Evolutionary conservation across 306 rosid species (phyloP).

Genomic region (Cercis canadensis): DNA sequence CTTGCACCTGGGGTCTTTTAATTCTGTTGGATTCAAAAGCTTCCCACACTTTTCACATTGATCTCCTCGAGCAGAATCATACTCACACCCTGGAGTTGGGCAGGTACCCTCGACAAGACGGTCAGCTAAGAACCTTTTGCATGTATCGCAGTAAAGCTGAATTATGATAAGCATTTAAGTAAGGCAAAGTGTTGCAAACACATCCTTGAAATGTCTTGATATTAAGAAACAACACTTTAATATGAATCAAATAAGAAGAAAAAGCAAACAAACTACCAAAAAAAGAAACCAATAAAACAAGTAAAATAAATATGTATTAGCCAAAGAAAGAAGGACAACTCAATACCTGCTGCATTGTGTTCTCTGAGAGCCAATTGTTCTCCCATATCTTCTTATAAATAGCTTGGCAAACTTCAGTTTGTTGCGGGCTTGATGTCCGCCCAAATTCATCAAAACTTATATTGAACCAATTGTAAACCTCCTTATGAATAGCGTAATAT

Average conservation of each 20-base stretch:
- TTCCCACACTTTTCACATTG: conserved; percentile 97
- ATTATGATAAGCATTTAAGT: conserved; percentile 39
- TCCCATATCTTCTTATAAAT: conserved; percentile 70
- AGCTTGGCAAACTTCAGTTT: conserved; percentile 90
- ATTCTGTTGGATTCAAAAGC: conserved; percentile 86
- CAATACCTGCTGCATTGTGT: conserved; percentile 85
- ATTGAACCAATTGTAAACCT: conserved; percentile 85
- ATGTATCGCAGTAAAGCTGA: conserved; percentile 88
- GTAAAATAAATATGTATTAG: conserved; percentile 21
- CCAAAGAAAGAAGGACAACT: conserved; percentile 24
- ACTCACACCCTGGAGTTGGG: conserved; percentile 76
- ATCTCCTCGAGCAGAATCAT: conserved; percentile 95
- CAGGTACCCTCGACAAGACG: conserved; percentile 93
- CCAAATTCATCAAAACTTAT: conserved; percentile 95
- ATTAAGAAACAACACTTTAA: conserved; percentile 18
- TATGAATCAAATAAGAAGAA: conserved; percentile 16
- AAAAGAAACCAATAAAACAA: conserved; percentile 10
- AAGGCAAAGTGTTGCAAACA: conserved; percentile 1
- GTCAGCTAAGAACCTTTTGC: conserved; percentile 88
- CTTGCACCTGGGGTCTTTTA: conserved; percentile 91
- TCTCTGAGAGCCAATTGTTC: conserved; percentile 84
- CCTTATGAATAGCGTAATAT: conserved; percentile 81
- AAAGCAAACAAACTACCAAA: not conserved
- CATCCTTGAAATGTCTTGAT: conserved; percentile 12
- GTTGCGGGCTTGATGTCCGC: conserved; percentile 82